These are phyloP conservation scores for Eucalyptus coolabah DNA, from an alignment of 345 rosid genomes.

Conservation along the genomic window DNA sequence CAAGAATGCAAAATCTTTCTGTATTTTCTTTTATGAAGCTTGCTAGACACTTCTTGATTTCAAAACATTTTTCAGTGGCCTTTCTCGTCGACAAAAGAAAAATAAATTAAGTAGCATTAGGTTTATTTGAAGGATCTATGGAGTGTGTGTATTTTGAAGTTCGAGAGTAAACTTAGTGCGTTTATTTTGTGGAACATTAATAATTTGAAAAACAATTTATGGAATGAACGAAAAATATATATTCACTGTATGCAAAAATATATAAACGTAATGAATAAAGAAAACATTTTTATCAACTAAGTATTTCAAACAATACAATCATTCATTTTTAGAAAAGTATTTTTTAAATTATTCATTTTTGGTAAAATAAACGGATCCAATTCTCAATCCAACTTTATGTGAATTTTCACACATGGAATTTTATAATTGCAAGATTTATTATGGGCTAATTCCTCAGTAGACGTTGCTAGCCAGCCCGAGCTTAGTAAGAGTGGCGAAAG, in stretches of 20 bases:
- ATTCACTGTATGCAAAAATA: too few relatives aligned
- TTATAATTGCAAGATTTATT: background rate
- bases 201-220: fast-evolving
- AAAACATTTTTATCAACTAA: too few relatives aligned
- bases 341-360: background rate
- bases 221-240: fast-evolving
- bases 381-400: background rate
- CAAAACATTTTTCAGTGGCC: background rate
- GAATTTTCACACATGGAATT: background rate
- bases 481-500: background rate
- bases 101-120: background rate
- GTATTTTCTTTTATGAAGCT: background rate
- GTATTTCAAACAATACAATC: background rate
- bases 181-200: background rate
- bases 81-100: background rate
- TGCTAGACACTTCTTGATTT: background rate
- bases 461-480: background rate
- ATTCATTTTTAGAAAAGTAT: background rate
- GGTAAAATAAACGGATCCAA: background rate
- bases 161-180: fast-evolving
- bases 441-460: background rate
- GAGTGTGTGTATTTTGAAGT: background rate
- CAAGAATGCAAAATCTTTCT: background rate
- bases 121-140: background rate
- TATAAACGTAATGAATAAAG: too few relatives aligned